phyloP scores from a whole-genome alignment of 1,284 basidiomycete genomes.

The Ustilago curta region DNA sequence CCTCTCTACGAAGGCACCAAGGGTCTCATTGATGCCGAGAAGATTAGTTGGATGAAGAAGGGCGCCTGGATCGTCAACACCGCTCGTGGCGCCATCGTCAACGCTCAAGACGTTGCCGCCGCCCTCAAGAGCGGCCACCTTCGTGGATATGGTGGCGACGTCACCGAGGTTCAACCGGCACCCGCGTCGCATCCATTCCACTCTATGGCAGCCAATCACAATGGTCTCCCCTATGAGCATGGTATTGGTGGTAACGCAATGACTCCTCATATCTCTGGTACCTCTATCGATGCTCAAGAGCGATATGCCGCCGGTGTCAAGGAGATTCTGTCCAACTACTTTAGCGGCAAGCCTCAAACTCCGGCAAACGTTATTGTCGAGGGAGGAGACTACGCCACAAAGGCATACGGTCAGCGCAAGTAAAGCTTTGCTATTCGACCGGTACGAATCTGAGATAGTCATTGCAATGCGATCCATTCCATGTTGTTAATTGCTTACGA shows the following conservation, averaged over 20 bases:
- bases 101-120: conserved; percentile 81
- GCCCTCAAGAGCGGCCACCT: conserved; percentile 84
- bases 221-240: conserved; percentile 72
- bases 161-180: conserved; percentile 67
- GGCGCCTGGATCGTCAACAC: conserved; percentile 89
- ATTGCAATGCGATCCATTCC: too few relatives aligned
- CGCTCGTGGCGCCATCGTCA: conserved; percentile 91
- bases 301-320: conserved; percentile 86
- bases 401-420: conserved; percentile 66
- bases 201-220: conserved; percentile 72
- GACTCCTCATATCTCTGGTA: conserved; percentile 70
- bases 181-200: conserved; percentile 78
- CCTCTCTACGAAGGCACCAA: conserved; percentile 89
- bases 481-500: too few relatives aligned
- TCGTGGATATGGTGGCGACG: conserved; percentile 73
- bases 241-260: conserved; percentile 77
- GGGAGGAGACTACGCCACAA: conserved; percentile 67
- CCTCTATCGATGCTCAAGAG: conserved; percentile 88
- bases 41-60: conserved; percentile 90
- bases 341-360: conserved; percentile 75
- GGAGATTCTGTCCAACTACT: conserved; percentile 84
- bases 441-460: too few relatives aligned
- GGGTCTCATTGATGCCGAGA: conserved; percentile 77
- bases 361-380: conserved; percentile 81
- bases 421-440: too few relatives aligned